A percentile compares a stretch with the other conserved stretches of the same genome.
phyloP scores from a whole-genome alignment of 208 protist genomes.

The Baffinella frigidus region DNA sequence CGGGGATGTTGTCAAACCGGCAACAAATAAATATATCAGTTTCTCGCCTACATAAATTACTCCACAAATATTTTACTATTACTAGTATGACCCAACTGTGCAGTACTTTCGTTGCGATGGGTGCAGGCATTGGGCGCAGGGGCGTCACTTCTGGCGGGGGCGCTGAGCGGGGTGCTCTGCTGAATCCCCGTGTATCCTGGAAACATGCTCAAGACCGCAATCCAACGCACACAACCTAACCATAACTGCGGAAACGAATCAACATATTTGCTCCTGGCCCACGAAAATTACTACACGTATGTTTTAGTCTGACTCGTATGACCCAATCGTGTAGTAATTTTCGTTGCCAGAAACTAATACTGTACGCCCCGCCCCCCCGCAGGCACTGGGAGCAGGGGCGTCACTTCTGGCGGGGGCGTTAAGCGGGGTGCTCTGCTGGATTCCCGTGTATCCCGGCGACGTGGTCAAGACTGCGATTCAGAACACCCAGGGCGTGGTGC shows the following conservation, averaged over 20 bases:
- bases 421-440: not conserved
- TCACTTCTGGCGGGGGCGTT: not conserved
- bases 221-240: not conserved
- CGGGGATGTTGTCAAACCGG: not conserved
- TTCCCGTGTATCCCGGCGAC: conserved; percentile 1
- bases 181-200: conserved; percentile 9
- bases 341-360: not conserved
- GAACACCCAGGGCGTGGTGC: not conserved
- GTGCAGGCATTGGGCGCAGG: too few species aligned
- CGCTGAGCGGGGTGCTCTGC: not conserved
- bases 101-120: too few species aligned
- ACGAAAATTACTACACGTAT: too few species aligned
- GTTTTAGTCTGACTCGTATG: too few species aligned
- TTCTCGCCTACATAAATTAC: too few species aligned
- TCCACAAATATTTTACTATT: too few species aligned
- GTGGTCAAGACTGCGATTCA: conserved; percentile 2
- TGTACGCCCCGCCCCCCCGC: not conserved
- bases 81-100: too few species aligned
- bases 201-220: not conserved
- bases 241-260: too few species aligned
- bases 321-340: too few species aligned
- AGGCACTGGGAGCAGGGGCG: not conserved
- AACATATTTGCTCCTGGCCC: not conserved
- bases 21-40: not conserved
- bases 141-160: not conserved